These are phyloP conservation scores for Colletotrichum eleusines DNA, from an alignment of 2,329 filamentous ascomycete species.

Conservation along the genomic window DNA sequence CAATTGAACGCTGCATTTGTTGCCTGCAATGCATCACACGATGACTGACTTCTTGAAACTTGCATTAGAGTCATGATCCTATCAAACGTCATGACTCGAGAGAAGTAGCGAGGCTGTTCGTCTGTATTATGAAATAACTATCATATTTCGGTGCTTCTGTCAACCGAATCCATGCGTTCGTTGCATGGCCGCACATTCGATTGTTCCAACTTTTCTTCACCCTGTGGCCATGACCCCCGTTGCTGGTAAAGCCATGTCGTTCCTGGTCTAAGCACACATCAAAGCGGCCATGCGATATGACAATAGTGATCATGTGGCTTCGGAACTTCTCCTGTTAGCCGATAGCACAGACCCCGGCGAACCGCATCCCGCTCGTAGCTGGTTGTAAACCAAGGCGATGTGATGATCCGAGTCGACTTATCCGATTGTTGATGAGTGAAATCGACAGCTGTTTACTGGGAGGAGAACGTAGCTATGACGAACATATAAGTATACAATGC, in stretches of 20 bases:
- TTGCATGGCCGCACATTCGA: too few relatives aligned
- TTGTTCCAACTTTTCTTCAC: too few relatives aligned
- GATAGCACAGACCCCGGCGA: constrained; percentile 7
- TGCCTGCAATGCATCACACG: too few relatives aligned
- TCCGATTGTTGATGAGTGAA: too few relatives aligned
- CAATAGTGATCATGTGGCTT: constrained; percentile 1
- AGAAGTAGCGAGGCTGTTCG: neutral
- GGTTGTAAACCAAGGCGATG: neutral
- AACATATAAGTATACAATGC: neutral
- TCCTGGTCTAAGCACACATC: constrained; percentile 7
- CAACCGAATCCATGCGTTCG: neutral
- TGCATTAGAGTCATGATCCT: neutral
- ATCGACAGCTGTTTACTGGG: neutral
- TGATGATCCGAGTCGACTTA: too few relatives aligned
- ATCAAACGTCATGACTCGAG: neutral
- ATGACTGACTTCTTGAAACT: neutral
- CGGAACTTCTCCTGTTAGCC: neutral
- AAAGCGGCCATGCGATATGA: constrained; percentile 9
- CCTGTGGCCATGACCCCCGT: neutral
- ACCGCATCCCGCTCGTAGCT: neutral
- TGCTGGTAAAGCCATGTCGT: too few relatives aligned
- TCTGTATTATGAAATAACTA: constrained; percentile 14
- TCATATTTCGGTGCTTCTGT: neutral
- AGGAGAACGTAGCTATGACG: neutral
- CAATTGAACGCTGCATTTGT: too few relatives aligned